Percentiles rank a stretch among this genome's conserved stretches.
These are phyloP conservation scores for Syzygium jambos DNA, from an alignment of 345 rosid genomes.

Conservation along the genomic window DNA sequence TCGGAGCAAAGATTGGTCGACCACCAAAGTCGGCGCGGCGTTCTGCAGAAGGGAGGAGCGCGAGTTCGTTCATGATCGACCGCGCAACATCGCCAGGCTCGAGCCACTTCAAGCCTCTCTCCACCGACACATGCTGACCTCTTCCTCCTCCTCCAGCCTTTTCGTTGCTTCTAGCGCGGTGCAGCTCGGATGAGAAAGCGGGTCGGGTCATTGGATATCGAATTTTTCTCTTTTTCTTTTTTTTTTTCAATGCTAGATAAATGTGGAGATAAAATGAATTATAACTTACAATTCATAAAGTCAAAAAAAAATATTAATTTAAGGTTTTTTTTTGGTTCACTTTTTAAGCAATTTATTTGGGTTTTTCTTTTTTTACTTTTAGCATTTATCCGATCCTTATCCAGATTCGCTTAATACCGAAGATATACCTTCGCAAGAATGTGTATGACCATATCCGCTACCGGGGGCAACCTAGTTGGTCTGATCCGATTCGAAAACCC, in stretches of 20 bases:
- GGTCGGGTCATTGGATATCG: background rate
- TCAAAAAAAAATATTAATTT: background rate
- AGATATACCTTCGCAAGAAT: too few relatives aligned
- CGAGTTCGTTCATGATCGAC: conserved; percentile 1
- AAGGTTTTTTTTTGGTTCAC: background rate
- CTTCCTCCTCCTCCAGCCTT: background rate
- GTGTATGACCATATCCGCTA: too few relatives aligned
- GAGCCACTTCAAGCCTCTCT: background rate
- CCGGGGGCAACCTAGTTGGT: fast-evolving
- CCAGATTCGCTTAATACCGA: fast-evolving
- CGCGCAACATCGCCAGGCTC: background rate
- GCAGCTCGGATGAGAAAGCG: background rate
- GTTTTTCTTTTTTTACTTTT: too few relatives aligned
- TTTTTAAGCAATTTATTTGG: too few relatives aligned
- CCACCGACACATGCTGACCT: background rate
- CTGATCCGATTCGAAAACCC: too few relatives aligned
- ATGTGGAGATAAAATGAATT: background rate
- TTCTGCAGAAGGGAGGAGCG: background rate
- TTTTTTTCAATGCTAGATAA: background rate
- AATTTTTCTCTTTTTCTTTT: background rate
- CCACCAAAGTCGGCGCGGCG: background rate
- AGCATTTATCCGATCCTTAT: too few relatives aligned
- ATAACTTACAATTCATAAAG: background rate
- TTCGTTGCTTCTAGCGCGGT: background rate
- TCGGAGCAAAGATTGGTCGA: background rate